phyloP scores from a whole-genome alignment of 768 basidiomycete species.

The Lanmaoa pseudosensibilis region DNA sequence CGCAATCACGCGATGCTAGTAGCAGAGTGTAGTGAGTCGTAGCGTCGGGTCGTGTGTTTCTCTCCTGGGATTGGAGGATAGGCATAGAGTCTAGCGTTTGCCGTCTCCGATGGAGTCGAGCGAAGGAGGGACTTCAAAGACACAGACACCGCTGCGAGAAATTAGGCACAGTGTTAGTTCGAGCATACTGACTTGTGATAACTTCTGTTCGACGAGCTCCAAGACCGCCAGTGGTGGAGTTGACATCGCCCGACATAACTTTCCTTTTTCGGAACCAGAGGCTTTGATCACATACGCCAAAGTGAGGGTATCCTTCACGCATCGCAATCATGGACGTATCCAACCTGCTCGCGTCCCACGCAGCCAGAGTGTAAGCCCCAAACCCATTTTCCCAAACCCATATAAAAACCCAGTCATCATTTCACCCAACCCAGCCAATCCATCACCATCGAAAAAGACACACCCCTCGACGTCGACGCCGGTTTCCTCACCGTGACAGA shows the following conservation, averaged over 20 bases:
- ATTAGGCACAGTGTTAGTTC: too few relatives aligned
- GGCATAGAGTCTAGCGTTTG: neutral
- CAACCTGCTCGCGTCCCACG: constrained; percentile 68
- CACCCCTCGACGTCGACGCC: constrained; percentile 75
- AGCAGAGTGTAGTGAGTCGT: too few relatives aligned
- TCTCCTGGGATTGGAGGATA: neutral
- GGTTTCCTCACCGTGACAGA: constrained; percentile 87
- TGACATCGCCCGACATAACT: too few relatives aligned
- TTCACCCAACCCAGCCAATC: constrained; percentile 51
- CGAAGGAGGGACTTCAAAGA: neutral
- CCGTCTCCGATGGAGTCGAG: neutral
- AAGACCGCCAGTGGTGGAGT: too few relatives aligned
- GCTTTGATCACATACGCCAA: neutral
- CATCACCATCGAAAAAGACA: constrained; percentile 72
- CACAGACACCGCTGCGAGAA: neutral
- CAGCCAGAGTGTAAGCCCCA: constrained; percentile 62
- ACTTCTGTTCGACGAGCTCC: too few relatives aligned
- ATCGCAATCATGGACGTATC: constrained; percentile 12
- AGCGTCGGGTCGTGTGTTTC: neutral
- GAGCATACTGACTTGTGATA: neutral
- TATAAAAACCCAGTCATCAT: neutral
- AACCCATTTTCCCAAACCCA: neutral
- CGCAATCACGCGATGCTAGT: neutral
- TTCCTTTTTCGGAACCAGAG: constrained; percentile 4
- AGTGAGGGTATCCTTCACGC: neutral